These are phyloP conservation scores for Platanus orientalis DNA, from an alignment of 164 flowering plant genomes.

Conservation along the genomic window DNA sequence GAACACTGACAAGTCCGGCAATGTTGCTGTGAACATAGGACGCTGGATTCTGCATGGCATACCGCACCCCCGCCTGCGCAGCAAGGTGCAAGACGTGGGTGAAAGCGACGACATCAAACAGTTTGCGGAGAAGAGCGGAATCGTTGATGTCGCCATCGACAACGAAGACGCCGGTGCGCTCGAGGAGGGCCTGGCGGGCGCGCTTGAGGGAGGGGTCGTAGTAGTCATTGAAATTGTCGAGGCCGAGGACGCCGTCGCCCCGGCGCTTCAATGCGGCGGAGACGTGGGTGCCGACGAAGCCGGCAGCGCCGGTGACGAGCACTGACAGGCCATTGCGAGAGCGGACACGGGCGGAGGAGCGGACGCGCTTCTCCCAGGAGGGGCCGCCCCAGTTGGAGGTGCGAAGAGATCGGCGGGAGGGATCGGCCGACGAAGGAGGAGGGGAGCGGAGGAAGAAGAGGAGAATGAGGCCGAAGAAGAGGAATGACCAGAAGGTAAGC, in stretches of 20 bases:
- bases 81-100: slow-evolving; percentile 94
- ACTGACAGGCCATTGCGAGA: slow-evolving; percentile 59
- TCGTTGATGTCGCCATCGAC: slow-evolving; percentile 92
- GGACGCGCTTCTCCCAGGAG: slow-evolving; percentile 67
- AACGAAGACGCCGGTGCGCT: slow-evolving; percentile 65
- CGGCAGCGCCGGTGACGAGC: slow-evolving; percentile 90
- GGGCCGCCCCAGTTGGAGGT: slow-evolving; percentile 59
- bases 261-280: slow-evolving; percentile 71
- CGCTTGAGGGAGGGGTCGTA: slow-evolving; percentile 74
- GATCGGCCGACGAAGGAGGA: slow-evolving; percentile 35
- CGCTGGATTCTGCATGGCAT: slow-evolving; percentile 86
- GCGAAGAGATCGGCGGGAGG: slow-evolving; percentile 45
- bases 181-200: slow-evolving; percentile 75
- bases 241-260: slow-evolving; percentile 86
- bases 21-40: slow-evolving; percentile 90
- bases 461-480: slow-evolving; percentile 50
- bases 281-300: slow-evolving; percentile 87
- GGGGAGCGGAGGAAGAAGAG: slow-evolving; percentile 62
- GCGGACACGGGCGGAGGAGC: slow-evolving; percentile 60
- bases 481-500: slow-evolving; percentile 62
- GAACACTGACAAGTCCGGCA: slow-evolving; percentile 74
- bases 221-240: slow-evolving; percentile 82
- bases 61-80: slow-evolving; percentile 94
- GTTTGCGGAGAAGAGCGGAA: slow-evolving; percentile 44
- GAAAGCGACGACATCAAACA: slow-evolving; percentile 73